Percentiles rank a stretch among this genome's conserved stretches.
Evolutionary conservation across 2,329 filamentous ascomycete species (phyloP).

Genomic region (Paraphoma chrysanthemicola): DNA sequence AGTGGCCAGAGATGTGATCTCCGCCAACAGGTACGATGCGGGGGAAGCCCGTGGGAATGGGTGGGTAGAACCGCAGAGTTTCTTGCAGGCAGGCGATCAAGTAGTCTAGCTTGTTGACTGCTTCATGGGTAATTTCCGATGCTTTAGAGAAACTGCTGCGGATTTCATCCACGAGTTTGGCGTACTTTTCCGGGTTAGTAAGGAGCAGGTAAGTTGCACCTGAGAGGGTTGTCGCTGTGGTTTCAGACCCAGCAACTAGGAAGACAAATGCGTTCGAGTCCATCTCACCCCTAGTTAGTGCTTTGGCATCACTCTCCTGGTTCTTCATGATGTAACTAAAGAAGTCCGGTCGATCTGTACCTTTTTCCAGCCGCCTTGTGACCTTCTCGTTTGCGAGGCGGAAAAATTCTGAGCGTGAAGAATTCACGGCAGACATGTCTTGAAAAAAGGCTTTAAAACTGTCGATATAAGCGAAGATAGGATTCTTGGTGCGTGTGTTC

Average conservation of each 20-base stretch:
- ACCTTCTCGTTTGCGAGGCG: conserved; percentile 24
- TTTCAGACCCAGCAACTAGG: conserved; percentile 54
- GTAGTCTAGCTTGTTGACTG: conserved; percentile 34
- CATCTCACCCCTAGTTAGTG: conserved; percentile 41
- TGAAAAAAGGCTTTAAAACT: conserved; percentile 13
- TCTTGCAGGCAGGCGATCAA: conserved; percentile 38
- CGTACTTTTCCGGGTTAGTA: conserved; percentile 19
- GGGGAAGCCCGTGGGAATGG: conserved; percentile 38
- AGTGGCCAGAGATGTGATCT: conserved; percentile 31
- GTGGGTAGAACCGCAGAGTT: conserved; percentile 35
- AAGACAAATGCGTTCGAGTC: conserved; percentile 42
- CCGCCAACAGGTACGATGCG: conserved; percentile 33
- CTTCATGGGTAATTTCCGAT: conserved; percentile 33
- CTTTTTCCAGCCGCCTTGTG: conserved; percentile 21
- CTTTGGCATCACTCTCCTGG: conserved; percentile 17
- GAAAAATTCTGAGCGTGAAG: too few species aligned
- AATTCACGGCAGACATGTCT: conserved; percentile 26
- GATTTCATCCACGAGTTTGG: conserved; percentile 31
- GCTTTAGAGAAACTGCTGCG: conserved; percentile 31
- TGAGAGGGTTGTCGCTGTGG: conserved; percentile 53
- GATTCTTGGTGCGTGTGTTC: conserved; percentile 22
- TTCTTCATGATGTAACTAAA: conserved; percentile 32
- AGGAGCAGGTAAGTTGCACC: conserved; percentile 54
- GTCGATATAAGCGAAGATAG: conserved; percentile 26
- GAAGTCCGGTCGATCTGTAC: conserved; percentile 30